Evolutionary conservation across 2,329 filamentous ascomycete genomes (phyloP), one percentile per base, ranked within the genome.

Genomic region (Ophiostoma piceae): DNA sequence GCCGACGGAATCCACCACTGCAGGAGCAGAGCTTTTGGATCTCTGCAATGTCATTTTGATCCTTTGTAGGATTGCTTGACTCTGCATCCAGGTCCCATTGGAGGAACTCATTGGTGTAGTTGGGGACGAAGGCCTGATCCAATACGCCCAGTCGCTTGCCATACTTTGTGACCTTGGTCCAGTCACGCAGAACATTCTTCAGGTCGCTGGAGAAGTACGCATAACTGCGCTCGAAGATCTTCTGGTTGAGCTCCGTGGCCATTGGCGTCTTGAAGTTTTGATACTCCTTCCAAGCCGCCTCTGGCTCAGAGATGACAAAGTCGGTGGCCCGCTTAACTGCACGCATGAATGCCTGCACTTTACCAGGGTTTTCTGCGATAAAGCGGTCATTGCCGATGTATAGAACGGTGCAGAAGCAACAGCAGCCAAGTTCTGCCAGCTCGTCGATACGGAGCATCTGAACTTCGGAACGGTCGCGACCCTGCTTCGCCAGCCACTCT

Each of bases 361-460:
- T 88, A 1, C 87, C 88, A 0, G 87, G 87, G 79, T 92, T 86
- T 71, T 85, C 80, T n/a, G 81, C 77, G 64, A 92, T 79, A 80
- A 93, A 93, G 9, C 76, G 76, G 75, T 92, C 89, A 79, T 93
- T 92, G 75, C 88, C 90, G 73, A 93, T 93, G 82, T 93, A 92
- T 57, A 93, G 83, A 77, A 93, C 91, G 37, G 87, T 88, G 80
- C 90, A 93, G 85, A 93, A 93, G 83, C 90, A 93, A 85, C 90
- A 93, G 82, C 90, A 93, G 67, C 90, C 90, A 2, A 92, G 83
- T 78, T 92, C 89, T 43, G 90, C 90, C 37, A 93, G 88, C 80
- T 92, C 86, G 77, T 93, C 90, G 76, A 93, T 93, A 75, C 90
- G 88, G 22, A 93, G 85, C 90, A 93, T 92, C 79, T 91, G 88